Evolutionary conservation across 805 yeast genomes (phyloP), one percentile per base, ranked within the genome.

Genomic region (Hanseniaspora vineae): DNA sequence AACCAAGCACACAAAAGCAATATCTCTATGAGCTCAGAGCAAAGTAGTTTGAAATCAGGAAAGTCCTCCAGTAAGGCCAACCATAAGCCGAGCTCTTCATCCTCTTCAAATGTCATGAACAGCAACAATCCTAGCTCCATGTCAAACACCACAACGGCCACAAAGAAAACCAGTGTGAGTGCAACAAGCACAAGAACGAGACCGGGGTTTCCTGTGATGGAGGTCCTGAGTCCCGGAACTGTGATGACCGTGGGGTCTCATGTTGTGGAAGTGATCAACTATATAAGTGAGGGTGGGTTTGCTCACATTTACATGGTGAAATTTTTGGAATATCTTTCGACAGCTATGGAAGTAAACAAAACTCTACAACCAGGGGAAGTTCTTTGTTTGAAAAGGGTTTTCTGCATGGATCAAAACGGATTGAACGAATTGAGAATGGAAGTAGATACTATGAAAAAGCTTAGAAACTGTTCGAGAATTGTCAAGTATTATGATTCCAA

Each of bases 401-500:
- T 81, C 44, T 89, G 84, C 1, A 78, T 81, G 42, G 83, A 81
- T 56, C 84, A 83, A 54, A 66, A 70, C 29, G 88, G 88, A 1
- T 66, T 84, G 54, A 74, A 74, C 53, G 75, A 73, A 50, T 66
- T 84, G 55, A 61, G 90, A 18, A 78, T 77, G 49, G 94, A 84
- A 60, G 92, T 84, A 14, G 88, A 81, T 44, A 85, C 82, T 2
- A 84, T 84, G 92, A 64, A 83, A 56, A 68, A 73, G 46, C 62
- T 84, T 47, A 66, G 75, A 18, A 69, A 72, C 14, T 75, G 79
- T 42, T 66, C 77, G 29, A 72, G 75, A 53, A 77, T 82, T 46
- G 92, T 84, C 31, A 72, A 71, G 50, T 82, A 82, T 57, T 81
- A 72, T 55, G 94, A 84, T 59, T 81, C 89, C 2, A 81, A 82